Base-by-base conservation (phyloP, 768 basidiomycete genomes). In the Leccinum broughii region DNA sequence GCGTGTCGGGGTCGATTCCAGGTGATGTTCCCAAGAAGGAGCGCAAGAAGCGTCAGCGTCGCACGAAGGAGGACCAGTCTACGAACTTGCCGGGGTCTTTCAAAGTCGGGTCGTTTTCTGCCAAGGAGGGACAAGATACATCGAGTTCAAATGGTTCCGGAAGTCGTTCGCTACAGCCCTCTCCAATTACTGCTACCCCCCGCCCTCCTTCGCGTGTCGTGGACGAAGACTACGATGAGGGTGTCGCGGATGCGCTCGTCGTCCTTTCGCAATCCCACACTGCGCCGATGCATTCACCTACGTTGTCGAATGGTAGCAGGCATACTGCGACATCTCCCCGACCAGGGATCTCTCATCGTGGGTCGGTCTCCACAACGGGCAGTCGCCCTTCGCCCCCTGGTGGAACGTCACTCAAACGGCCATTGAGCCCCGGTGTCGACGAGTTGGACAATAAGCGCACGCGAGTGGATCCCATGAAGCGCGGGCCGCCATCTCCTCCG, bases 201-300 rank as follows among this genome's bases (percentile, higher is more conserved):
- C 75, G 83, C 39, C 82, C 85, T 17, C 86, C 88, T 7, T 78
- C 85, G 11, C 81, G 95, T 7, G 76, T 83, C 2, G 82, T 95
- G 17, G 93, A 97, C 68, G 95, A 98, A 65, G 91, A 97, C 66
- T 97, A 97, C 66, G 95, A 98, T 66, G 95, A 95, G 72, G 91
- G 89, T 26, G 90, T 87, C n/a, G 86, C 92, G 4, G 93, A 93
- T 65, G 85, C 91, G 0, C 77, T 97, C 35, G 91, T 97, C 74
- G 85, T 82, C 2, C 79, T 97, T 6, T 74, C 59, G 75, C 88
- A 66, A 63, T 76, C 73, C 64, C 80, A 72, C 56, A 61, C 60
- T 50, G 74, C 64, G 28, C 58, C 63, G 39, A 37, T 55, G 32
- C 84, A 85, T 53, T 86, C 87, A 0, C 85, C 85, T 1, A 83